These are phyloP conservation scores for Colletotrichum sp. DNA, from an alignment of 2,329 filamentous ascomycete species.

Conservation along the genomic window DNA sequence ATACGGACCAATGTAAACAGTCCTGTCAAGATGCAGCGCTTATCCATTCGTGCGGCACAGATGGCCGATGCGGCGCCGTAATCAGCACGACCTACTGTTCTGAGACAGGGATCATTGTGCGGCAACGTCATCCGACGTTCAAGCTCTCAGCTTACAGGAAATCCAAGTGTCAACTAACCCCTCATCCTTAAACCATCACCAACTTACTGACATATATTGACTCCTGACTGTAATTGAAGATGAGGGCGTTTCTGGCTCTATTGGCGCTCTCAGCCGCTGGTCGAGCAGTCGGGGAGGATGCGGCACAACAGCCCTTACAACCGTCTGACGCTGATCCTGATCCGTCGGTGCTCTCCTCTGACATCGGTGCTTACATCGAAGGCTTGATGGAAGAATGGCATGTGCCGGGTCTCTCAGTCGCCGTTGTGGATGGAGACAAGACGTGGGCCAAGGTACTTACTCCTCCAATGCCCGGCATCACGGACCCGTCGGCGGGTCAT, in stretches of 20 bases:
- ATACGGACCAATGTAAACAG: neutral
- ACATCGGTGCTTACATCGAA: conserved; percentile 22
- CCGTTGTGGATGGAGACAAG: conserved; percentile 41
- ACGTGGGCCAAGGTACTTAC: conserved; percentile 36
- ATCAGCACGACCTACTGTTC: neutral
- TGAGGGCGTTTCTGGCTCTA: neutral
- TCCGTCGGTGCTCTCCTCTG: neutral
- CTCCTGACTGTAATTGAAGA: rapidly evolving
- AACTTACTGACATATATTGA: neutral
- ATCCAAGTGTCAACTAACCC: neutral
- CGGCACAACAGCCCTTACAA: neutral
- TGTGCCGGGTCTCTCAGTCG: conserved; percentile 46
- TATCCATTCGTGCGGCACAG: neutral
- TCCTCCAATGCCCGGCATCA: neutral
- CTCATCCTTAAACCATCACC: neutral
- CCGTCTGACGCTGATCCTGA: neutral
- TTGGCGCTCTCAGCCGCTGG: neutral
- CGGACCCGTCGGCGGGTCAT: neutral
- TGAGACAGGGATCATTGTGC: neutral
- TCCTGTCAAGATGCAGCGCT: neutral
- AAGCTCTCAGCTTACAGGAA: neutral
- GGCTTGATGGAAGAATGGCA: conserved; percentile 39
- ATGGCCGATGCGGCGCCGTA: neutral
- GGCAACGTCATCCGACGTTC: neutral
- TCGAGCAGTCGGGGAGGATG: neutral